Base-by-base conservation (phyloP, 768 basidiomycete species). In the Leucosporidium scottii region DNA sequence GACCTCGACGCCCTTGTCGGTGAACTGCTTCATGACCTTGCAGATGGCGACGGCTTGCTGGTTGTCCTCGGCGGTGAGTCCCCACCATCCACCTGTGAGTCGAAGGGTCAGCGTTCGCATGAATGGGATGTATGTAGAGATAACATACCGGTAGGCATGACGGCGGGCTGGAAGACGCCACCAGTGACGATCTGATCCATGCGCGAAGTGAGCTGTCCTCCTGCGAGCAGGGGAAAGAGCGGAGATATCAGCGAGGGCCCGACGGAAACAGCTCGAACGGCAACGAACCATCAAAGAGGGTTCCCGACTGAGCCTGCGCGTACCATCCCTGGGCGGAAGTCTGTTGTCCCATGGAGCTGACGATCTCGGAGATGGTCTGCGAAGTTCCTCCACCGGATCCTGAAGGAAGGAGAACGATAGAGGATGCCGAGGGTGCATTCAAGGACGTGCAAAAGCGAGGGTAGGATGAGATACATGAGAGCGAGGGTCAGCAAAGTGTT, bases 1-100 rank as follows among this genome's bases (percentile, higher is more conserved):
- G 62, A 75, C 75, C 62, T 74, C 73, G 65, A 75, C 61, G 28
- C 75, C 75, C n/a, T 65, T 50, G 66, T 75, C 75, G 53, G 71
- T 73, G 72, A 73, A 75, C 66, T 74, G 49, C 68, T 75, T 75
- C 73, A 75, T 73, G 64, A 73, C 73, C 27, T 69, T 71, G n/a
- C 67, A 67, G 36, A 75, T 75, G 13, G 71, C 71, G 6, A 64
- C 49, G 1, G 74, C 74, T 54, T 75, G 73, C 30, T 61, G 60
- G 73, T 73, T 73, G 67, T 73, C 66, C 44, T 25, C 15, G 30
- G 62, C 31, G 58, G 72, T 75, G 44, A 75, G 70, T 25, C 75
- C 72, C 23, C 59, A 61, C 68, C 72, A 75, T 31, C 72, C 72
- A 27, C 69, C 67, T 20, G 62, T 18, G 7, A 58, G 21, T 4